Percentiles rank a stretch among this genome's conserved stretches.
These are phyloP conservation scores for Coemansia sp. DNA, from an alignment of 192 early-diverging fungal genomes.

Conservation along the genomic window DNA sequence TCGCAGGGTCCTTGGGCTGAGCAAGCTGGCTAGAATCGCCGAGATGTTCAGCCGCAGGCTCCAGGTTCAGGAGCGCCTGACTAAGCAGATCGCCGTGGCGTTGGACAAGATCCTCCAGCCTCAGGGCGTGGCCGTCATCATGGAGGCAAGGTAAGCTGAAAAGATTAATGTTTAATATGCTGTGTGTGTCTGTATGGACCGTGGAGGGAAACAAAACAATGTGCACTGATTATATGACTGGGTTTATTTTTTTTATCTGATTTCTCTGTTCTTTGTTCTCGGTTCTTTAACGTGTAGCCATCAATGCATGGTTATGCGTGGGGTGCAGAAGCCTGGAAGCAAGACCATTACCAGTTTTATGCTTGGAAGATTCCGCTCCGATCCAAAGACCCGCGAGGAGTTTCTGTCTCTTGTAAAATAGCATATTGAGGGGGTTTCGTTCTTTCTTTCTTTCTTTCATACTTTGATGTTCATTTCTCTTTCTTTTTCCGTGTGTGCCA, in stretches of 20 bases:
- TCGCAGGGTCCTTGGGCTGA: constrained; percentile 90
- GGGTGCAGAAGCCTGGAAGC: constrained; percentile 96
- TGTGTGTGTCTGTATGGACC: constrained; percentile 3
- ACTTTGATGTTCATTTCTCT: constrained; percentile 1
- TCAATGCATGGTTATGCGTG: constrained; percentile 98
- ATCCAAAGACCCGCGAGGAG: constrained; percentile 94
- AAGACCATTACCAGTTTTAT: constrained; percentile 93
- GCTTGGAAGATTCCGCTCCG: constrained; percentile 90
- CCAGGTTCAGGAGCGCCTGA: constrained; percentile 97
- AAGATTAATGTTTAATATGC: neutral
- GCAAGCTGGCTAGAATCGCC: constrained; percentile 96
- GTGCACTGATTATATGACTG: constrained; percentile 3
- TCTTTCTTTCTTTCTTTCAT: neutral
- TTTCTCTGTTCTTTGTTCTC: neutral
- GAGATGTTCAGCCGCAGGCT: constrained; percentile 97
- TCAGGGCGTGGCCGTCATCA: constrained; percentile 95
- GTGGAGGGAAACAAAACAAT: constrained; percentile 10
- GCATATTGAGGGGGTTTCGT: neutral
- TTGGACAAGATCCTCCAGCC: constrained; percentile 91
- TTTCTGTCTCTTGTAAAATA: constrained; percentile 80
- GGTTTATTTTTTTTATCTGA: constrained; percentile 6
- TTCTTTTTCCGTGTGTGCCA: neutral
- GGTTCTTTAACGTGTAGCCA: constrained; percentile 56
- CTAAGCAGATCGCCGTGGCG: constrained; percentile 94
- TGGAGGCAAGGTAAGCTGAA: constrained; percentile 82